These are phyloP conservation scores for Calonectria naviculata DNA, from an alignment of 2,329 filamentous ascomycete genomes.

Conservation along the genomic window DNA sequence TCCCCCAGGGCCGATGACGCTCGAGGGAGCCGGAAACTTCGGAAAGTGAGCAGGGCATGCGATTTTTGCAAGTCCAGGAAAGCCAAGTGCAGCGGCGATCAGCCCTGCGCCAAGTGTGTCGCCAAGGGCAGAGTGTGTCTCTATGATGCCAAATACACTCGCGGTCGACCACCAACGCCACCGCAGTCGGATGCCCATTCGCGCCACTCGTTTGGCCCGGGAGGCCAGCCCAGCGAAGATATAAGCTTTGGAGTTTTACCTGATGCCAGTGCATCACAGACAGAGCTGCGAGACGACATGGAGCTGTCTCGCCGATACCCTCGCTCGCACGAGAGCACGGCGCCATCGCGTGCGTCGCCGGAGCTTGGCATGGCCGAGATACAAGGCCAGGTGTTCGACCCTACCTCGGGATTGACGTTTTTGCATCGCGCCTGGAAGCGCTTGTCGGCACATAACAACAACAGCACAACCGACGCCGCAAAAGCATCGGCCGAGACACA, in stretches of 20 bases:
- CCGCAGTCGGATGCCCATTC: conserved; percentile 29
- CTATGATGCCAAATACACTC: conserved; percentile 46
- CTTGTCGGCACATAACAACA: conserved; percentile 55
- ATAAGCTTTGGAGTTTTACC: not conserved
- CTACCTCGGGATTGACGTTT: conserved; percentile 63
- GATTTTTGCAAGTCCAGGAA: conserved; percentile 44
- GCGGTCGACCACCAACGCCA: conserved; percentile 48
- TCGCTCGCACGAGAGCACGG: conserved; percentile 47
- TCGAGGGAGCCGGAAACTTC: conserved; percentile 29
- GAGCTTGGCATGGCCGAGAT: conserved; percentile 60
- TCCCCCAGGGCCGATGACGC: not conserved
- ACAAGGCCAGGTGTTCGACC: conserved; percentile 63
- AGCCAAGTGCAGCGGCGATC: conserved; percentile 42
- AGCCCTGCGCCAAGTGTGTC: conserved; percentile 46
- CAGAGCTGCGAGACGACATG: not conserved
- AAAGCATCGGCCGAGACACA: conserved; percentile 50
- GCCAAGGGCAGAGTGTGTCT: conserved; percentile 40
- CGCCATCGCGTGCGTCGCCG: conserved; percentile 53
- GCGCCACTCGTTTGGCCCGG: not conserved
- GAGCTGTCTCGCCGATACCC: not conserved
- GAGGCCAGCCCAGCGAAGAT: not conserved
- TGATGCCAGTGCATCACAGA: not conserved
- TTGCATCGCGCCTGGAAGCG: conserved; percentile 63
- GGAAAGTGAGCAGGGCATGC: conserved; percentile 47
- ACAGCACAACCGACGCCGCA: conserved; percentile 36